A percentile compares a stretch with the other conserved stretches of the same genome.
phyloP scores from a whole-genome alignment of 2,329 filamentous ascomycete genomes.

The Talaromyces sp. region DNA sequence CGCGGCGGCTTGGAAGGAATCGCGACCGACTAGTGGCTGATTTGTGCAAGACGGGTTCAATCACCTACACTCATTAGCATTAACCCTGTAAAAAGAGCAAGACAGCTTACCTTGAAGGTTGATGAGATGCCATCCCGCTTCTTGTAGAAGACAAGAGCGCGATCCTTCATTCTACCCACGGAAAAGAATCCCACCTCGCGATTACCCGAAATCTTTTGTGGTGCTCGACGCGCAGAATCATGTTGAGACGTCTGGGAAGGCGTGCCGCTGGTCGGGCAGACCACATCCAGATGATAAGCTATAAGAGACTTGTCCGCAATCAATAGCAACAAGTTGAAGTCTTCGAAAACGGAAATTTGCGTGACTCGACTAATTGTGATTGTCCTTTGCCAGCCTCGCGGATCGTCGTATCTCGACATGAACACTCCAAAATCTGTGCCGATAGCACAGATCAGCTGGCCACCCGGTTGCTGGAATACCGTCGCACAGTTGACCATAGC shows the following conservation, averaged over 20 bases:
- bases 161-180: conserved; percentile 94
- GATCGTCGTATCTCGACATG: conserved; percentile 82
- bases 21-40: conserved; percentile 78
- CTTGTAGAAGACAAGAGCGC: conserved; percentile 93
- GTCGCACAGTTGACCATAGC: conserved; percentile 90
- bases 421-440: conserved; percentile 94
- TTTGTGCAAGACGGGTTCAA: conserved; percentile 94
- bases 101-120: conserved; percentile 66
- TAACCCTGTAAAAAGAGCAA: neutral
- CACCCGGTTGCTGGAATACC: conserved; percentile 75
- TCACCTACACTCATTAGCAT: conserved; percentile 54
- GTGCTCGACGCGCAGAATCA: conserved; percentile 78
- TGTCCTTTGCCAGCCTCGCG: conserved; percentile 82
- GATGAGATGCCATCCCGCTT: conserved; percentile 89
- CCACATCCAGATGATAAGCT: conserved; percentile 86
- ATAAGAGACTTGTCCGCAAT: conserved; percentile 89
- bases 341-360: conserved; percentile 90
- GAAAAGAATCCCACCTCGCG: conserved; percentile 97
- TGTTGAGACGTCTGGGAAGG: conserved; percentile 50
- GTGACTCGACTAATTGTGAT: conserved; percentile 76
- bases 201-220: conserved; percentile 79
- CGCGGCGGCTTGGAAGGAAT: conserved; percentile 59
- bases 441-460: conserved; percentile 84
- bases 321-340: conserved; percentile 88
- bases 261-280: conserved; percentile 57